A percentile compares a stretch with the other conserved stretches of the same genome.
These are phyloP conservation scores for Rhodofomes roseus DNA, from an alignment of 1,284 basidiomycete genomes.

Conservation along the genomic window DNA sequence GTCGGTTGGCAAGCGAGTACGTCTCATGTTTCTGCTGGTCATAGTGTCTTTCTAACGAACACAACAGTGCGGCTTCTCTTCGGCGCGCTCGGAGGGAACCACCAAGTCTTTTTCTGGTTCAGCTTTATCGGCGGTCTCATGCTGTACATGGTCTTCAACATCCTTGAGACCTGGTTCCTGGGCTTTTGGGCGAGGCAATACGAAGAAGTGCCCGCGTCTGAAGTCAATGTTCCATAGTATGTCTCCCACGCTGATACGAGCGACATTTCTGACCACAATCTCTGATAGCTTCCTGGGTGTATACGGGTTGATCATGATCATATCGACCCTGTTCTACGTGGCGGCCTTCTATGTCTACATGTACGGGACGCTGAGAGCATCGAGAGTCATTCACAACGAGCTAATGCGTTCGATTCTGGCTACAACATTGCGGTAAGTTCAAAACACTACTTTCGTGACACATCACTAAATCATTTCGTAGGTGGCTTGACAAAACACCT, in stretches of 20 bases:
- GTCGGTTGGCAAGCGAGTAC: slow-evolving; percentile 37
- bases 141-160: slow-evolving; percentile 14
- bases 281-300: slow-evolving; percentile 34
- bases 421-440: slow-evolving; percentile 43
- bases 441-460: slow-evolving; percentile 10
- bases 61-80: slow-evolving; percentile 28
- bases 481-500: slow-evolving; percentile 55
- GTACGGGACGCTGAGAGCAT: slow-evolving; percentile 44
- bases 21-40: neutral
- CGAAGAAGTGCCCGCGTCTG: slow-evolving; percentile 16
- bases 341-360: slow-evolving; percentile 30
- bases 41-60: neutral
- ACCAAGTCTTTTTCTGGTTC: slow-evolving; percentile 30
- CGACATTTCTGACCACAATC: neutral
- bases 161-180: slow-evolving; percentile 15
- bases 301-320: slow-evolving; percentile 34
- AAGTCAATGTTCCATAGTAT: slow-evolving; percentile 19
- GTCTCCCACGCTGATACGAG: slow-evolving; percentile 1
- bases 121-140: slow-evolving; percentile 20
- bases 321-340: slow-evolving; percentile 22
- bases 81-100: slow-evolving; percentile 27
- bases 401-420: slow-evolving; percentile 57
- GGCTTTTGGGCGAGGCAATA: slow-evolving; percentile 21
- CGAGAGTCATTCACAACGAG: slow-evolving; percentile 48
- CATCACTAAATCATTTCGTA: slow-evolving; percentile 7